Base-by-base conservation (phyloP, 2,329 filamentous ascomycete species). In the Clonostachys chloroleuca region DNA sequence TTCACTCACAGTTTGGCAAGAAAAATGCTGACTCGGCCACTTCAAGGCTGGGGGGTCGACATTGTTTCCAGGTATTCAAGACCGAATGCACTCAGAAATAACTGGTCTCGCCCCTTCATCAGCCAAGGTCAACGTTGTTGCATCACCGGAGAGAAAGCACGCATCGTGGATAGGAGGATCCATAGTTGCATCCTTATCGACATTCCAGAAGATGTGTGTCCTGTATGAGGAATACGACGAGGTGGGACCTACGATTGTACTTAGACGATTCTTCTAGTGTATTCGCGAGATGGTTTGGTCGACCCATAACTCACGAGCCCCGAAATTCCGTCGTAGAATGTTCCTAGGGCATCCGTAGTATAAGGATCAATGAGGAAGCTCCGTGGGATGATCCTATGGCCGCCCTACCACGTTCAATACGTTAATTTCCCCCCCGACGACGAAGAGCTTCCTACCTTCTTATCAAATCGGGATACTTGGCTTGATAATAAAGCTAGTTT, bases 11-110 rank as follows among this genome's bases (percentile, higher is more conserved):
- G 44, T 61, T 24, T 43, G 9, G 2, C 3, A 30, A 30, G 24
- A 10, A 30, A 30, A 30, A 8, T 30, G 8, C 24, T 30, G 8
- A 30, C 24, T 24, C 24, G 24, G 6, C 8, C 10, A 30, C 6
- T 30, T 30, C 7, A 30, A 96, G 92, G 97, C 94, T 84, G 94
- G 94, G 87, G 94, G 94, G 84, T 97, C 94, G 68, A 99, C 94
- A 74, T 97, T 97, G 94, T 97, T 97, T 84, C 94, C 94, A 65
- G 94, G 94, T 91, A 95, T 99, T 77, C 95, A 91, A 74, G 94
- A 97, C 83, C 94, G 94, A 84, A 97, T 99, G 94, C 92, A 97
- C 80, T 97, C 97, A 89, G 94, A 97, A 83, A 97, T 99, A 74
- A 96, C 91, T 73, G 88, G 91, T 71, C 89, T 99, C 77, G 94